These are phyloP conservation scores for Solanum bukasovii DNA, from an alignment of 257 asterid genomes.

Conservation along the genomic window DNA sequence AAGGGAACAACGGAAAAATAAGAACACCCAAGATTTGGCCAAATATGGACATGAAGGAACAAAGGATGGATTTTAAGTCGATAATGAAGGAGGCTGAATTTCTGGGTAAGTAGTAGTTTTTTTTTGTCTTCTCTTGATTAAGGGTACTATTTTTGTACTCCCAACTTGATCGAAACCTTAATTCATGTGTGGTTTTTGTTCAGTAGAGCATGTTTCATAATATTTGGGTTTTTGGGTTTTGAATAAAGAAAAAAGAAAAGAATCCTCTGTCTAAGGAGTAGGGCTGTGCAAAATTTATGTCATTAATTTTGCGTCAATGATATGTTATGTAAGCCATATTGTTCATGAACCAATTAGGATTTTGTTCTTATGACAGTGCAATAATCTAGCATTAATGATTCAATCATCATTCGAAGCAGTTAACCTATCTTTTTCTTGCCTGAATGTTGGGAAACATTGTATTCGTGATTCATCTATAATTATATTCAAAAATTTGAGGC, in stretches of 20 bases:
- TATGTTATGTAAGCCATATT: not conserved
- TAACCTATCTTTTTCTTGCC: not conserved
- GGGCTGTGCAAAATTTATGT: not conserved
- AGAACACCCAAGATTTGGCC: not conserved
- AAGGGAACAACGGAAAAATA: not conserved
- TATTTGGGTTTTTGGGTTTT: not conserved
- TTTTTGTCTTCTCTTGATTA: not conserved
- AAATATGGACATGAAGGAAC: slow-evolving; percentile 16
- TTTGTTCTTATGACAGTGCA: not conserved
- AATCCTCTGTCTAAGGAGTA: not conserved
- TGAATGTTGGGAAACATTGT: not conserved
- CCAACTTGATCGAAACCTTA: not conserved
- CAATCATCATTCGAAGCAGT: not conserved
- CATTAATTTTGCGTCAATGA: not conserved
- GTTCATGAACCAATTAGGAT: not conserved
- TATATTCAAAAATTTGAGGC: not conserved
- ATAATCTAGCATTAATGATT: not conserved
- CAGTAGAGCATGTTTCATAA: not conserved
- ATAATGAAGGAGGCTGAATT: slow-evolving; percentile 51
- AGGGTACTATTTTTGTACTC: not conserved
- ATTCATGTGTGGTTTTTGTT: not conserved
- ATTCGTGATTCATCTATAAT: not conserved
- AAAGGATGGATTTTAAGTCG: slow-evolving; percentile 39
- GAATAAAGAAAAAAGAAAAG: not conserved
- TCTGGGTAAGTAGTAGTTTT: slow-evolving; percentile 24